Base-by-base conservation (phyloP, 768 basidiomycete genomes). In the Phlegmacium glaucopus region DNA sequence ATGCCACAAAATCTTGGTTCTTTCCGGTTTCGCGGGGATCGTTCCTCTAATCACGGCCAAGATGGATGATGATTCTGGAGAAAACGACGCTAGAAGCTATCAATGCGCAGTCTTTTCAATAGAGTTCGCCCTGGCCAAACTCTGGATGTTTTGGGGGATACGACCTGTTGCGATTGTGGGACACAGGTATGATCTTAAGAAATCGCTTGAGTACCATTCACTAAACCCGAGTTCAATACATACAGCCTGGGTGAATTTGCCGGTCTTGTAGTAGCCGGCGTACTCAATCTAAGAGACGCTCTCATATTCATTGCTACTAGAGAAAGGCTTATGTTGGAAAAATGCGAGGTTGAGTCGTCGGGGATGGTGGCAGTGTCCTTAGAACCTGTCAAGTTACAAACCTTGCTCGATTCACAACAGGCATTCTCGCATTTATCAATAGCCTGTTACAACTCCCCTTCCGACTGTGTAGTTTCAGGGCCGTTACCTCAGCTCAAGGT, bases 91-190 rank as follows among this genome's bases (percentile, higher is more conserved):
- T 75, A 41, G 69, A 22, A 5, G 5, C 22, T 22, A 68, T 45
- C 83, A 85, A 49, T 61, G 72, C 4, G 77, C 85, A 0, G 67
- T 83, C 6, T 77, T 89, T 50, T 65, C 79, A 0, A 63, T 89
- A 8, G 76, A 87, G 56, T 87, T 80, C 55, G 79, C 81, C 0
- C 65, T 90, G 16, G 74, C 79, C 0, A 67, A 64, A 39, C 48
- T 90, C 11, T 90, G 87, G 87, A 75, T 76, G 28, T 77, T 74
- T 6, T 89, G 83, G 85, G 87, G 86, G 1, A 36, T 89, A 10
- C 52, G 55, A 16, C 87, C 87, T 4, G 54, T 65, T n/a, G 80
- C 74, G 0, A 79, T 87, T 11, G 71, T 82, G 13, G 87, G 87
- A 3, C 87, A 89, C 55, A 90, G 87, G 87, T 87, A 41, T 47